These are phyloP conservation scores for Vitis rupestris DNA, from an alignment of 164 flowering plant genomes.

Conservation along the genomic window DNA sequence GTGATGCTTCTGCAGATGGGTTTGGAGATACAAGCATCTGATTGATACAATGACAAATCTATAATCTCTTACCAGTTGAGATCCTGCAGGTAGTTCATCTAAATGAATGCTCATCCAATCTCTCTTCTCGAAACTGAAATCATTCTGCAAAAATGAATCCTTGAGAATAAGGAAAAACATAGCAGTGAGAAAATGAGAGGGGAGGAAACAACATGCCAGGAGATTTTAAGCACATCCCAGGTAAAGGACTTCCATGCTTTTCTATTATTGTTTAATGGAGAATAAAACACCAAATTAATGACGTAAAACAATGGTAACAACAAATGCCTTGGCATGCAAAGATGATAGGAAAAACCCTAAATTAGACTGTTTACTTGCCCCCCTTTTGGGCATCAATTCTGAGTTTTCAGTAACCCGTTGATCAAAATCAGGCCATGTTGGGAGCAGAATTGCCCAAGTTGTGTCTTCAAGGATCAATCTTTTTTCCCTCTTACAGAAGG, in stretches of 20 bases:
- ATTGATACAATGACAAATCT: not conserved
- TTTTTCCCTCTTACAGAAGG: not conserved
- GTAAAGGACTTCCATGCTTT: not conserved
- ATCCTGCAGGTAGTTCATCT: slow-evolving; percentile 12
- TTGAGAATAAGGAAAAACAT: not conserved
- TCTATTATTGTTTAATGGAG: not conserved
- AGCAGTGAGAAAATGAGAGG: not conserved
- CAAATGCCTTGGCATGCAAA: not conserved
- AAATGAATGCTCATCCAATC: slow-evolving; percentile 16
- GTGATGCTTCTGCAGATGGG: not conserved
- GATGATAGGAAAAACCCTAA: not conserved
- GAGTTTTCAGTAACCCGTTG: not conserved
- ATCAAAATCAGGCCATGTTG: not conserved
- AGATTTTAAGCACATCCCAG: not conserved
- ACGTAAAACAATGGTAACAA: not conserved
- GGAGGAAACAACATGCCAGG: not conserved
- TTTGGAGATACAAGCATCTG: not conserved
- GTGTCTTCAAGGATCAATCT: not conserved
- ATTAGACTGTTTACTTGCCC: not conserved
- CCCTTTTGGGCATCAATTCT: not conserved
- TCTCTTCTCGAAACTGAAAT: slow-evolving; percentile 24
- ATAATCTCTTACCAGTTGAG: slow-evolving; percentile 8
- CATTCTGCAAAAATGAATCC: slow-evolving; percentile 2
- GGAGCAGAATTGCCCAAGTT: not conserved
- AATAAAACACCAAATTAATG: not conserved